Conservation (phyloP, 352 stramenopile species). For the Phytophthora litchii region DNA sequence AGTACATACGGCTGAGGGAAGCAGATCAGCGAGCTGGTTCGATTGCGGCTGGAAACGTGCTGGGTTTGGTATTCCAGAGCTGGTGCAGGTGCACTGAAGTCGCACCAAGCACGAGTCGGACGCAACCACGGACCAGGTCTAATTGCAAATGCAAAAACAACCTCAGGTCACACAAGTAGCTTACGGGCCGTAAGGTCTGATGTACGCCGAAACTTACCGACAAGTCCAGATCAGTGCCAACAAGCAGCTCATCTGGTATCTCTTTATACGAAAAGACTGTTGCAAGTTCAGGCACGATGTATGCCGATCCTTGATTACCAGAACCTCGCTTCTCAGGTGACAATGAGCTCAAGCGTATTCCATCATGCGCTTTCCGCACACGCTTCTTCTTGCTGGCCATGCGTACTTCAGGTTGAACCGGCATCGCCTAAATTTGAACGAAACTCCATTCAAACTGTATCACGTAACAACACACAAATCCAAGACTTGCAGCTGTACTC, state of each 20-base stretch:
- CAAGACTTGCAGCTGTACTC: not conserved
- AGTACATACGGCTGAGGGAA: conserved; percentile 22
- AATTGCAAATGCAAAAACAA: not conserved
- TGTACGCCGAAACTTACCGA: conserved; percentile 34
- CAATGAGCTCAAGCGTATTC: conserved; percentile 53
- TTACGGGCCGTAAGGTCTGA: not conserved
- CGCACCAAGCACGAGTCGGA: conserved; percentile 60
- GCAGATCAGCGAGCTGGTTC: conserved; percentile 53
- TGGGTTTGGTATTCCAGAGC: conserved; percentile 8
- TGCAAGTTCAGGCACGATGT: conserved; percentile 46
- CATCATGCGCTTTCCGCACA: conserved; percentile 45
- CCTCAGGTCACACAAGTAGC: not conserved
- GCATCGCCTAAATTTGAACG: conserved; percentile 15
- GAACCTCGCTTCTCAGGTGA: conserved; percentile 12
- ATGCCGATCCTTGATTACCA: not conserved
- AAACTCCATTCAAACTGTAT: conserved; percentile 11
- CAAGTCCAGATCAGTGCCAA: conserved; percentile 63
- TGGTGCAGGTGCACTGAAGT: conserved; percentile 23
- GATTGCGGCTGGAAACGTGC: conserved; percentile 16
- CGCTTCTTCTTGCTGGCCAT: conserved; percentile 47
- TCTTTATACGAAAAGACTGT: conserved; percentile 59
- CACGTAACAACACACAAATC: not conserved
- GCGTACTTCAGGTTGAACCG: not conserved
- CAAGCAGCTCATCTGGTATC: conserved; percentile 68
- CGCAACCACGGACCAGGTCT: conserved; percentile 74